These are phyloP conservation scores for Hygrocybe punicea DNA, from an alignment of 768 basidiomycete genomes.

Conservation along the genomic window DNA sequence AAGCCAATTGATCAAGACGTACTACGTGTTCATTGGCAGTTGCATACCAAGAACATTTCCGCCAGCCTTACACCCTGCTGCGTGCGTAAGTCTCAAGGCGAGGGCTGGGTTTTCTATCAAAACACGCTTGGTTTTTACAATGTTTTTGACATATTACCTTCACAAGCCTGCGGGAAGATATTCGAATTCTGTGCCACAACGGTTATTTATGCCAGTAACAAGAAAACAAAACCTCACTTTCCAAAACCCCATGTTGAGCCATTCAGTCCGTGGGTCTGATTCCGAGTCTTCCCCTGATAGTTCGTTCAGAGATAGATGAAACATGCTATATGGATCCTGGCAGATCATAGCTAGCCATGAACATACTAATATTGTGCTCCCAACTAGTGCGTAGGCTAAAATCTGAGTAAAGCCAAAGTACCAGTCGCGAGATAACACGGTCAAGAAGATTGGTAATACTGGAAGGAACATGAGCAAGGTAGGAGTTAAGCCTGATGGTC, in stretches of 20 bases:
- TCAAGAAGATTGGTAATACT: background rate
- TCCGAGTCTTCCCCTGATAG: conserved; percentile 32
- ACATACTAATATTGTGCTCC: background rate
- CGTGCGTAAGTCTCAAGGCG: conserved; percentile 48
- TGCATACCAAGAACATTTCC: conserved; percentile 53
- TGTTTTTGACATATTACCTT: conserved; percentile 40
- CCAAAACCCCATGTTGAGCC: conserved; percentile 74
- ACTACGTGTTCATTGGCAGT: background rate
- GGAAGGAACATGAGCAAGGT: too few relatives aligned
- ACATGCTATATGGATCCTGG: conserved; percentile 55
- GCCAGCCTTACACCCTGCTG: conserved; percentile 38
- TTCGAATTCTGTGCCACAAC: conserved; percentile 38
- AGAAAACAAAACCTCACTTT: conserved; percentile 38
- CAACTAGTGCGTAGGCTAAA: background rate
- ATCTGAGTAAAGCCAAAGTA: background rate
- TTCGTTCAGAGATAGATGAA: conserved; percentile 53
- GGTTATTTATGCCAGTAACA: background rate
- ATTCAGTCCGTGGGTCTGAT: conserved; percentile 50
- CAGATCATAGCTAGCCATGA: conserved; percentile 5
- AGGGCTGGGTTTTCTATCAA: conserved; percentile 32
- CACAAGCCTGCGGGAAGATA: conserved; percentile 56
- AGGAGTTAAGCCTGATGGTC: too few relatives aligned
- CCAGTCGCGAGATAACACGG: background rate
- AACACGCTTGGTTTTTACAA: background rate
- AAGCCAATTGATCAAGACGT: background rate